Base-by-base conservation (phyloP, 164 flowering plant genomes). In the Dillenia suffruticosa region DNA sequence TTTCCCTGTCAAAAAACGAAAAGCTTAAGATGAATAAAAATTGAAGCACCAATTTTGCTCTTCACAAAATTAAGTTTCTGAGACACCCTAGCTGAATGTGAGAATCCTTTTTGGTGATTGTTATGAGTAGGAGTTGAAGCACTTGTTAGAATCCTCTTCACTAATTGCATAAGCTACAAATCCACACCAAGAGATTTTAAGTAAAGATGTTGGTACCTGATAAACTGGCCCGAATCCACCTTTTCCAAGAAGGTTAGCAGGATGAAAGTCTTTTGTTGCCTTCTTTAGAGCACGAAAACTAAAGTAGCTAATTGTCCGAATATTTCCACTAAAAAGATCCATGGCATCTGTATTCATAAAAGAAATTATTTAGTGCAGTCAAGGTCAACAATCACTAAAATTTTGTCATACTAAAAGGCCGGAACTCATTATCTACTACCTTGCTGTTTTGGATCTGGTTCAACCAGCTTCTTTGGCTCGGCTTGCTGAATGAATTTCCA, bases 141-240 rank as follows among this genome's bases (percentile, higher is more conserved):
- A 4, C 7, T 5, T 4, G 7, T 5, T 32, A 32, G 40, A 32
- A 32, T 32, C 5, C 5, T 32, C 40, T 32, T 32, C 40, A 0
- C 40, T 32, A 32, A 32, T 32, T 7, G 5, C 5, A 32, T 32
- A 32, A 32, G 40, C 40, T 32, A 32, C 40, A 32, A 32, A 32
- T 32, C 5, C 6, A 32, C 7, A 32, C 40, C 40, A 32, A 32
- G 40, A 5, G 40, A 32, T 32, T 32, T 32, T 32, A 32, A 7
- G 7, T 32, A 4, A 32, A 32, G 5, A 48, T 44, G 56, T 16
- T 54, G 19, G 12, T 81, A 87, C 90, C 87, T 72, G 65, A 67
- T 77, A 83, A 8, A 88, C 94, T 11, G 89, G 87, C 5, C 94
- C 94, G 56, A 85, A 88, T 69, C 90, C 94, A 32, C 94, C 94